These are phyloP conservation scores for Cardamine resedifolia DNA, from an alignment of 345 rosid species.

Conservation along the genomic window DNA sequence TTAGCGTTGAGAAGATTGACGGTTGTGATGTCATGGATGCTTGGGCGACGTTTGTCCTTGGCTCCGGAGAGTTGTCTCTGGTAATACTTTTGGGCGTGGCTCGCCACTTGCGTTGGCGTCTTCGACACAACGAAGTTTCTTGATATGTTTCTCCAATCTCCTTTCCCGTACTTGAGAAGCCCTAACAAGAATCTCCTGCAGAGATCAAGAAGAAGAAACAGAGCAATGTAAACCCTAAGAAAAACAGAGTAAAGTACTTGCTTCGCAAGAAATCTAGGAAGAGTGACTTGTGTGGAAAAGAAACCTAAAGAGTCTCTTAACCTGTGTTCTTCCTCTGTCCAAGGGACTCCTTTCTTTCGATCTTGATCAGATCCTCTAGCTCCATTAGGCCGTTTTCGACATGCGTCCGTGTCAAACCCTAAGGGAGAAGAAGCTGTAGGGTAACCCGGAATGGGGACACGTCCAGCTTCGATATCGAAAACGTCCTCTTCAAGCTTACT, in stretches of 20 bases:
- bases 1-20: constrained; percentile 48
- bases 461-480: constrained; percentile 71
- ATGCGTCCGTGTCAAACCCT: constrained; percentile 41
- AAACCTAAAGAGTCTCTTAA: constrained; percentile 22
- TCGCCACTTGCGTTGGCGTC: constrained; percentile 98
- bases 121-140: constrained; percentile 77
- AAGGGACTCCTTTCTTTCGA: constrained; percentile 91
- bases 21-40: constrained; percentile 91
- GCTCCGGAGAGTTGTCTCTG: constrained; percentile 81
- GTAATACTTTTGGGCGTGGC: constrained; percentile 98
- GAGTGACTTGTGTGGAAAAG: background rate
- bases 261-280: constrained; percentile 9
- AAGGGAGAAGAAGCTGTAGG: constrained; percentile 45
- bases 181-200: constrained; percentile 79
- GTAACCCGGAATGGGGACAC: constrained; percentile 72
- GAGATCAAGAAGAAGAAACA: constrained; percentile 12
- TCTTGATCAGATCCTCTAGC: constrained; percentile 61
- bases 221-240: constrained; percentile 13
- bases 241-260: constrained; percentile 25
- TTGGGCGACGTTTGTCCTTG: constrained; percentile 87
- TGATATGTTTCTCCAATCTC: constrained; percentile 97
- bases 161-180: constrained; percentile 84
- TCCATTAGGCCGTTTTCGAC: constrained; percentile 53
- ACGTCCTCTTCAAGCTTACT: constrained; percentile 69
- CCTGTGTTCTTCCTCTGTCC: constrained; percentile 99